phyloP scores from a whole-genome alignment of 2,329 filamentous ascomycete species.

The Botrytis medusae region DNA sequence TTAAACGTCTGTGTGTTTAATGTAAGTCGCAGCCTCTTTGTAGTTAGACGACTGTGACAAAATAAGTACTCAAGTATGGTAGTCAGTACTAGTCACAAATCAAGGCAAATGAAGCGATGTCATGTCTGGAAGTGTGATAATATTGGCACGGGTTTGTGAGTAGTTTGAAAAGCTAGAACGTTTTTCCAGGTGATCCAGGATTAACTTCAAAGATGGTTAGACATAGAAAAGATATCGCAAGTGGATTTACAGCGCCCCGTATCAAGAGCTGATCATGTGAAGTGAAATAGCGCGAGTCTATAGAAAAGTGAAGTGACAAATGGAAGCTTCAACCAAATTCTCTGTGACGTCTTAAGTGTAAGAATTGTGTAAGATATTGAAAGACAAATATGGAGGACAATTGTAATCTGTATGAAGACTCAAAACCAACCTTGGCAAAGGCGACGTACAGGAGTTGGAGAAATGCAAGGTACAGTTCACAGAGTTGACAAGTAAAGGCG shows the following conservation, averaged over 20 bases:
- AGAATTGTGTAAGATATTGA: neutral
- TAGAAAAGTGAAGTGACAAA: neutral
- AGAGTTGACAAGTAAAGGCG: conserved; percentile 8
- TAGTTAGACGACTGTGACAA: neutral
- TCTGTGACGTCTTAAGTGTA: neutral
- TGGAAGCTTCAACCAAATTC: neutral
- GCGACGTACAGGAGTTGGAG: neutral
- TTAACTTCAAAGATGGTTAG: neutral
- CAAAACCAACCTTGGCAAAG: neutral
- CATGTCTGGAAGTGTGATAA: neutral
- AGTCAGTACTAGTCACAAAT: neutral
- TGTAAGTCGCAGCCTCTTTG: neutral
- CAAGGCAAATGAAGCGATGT: neutral
- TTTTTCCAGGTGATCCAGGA: neutral
- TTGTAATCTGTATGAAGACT: neutral
- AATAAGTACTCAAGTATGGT: neutral
- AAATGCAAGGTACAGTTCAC: conserved; percentile 1
- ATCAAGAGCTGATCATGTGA: neutral
- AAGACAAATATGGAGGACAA: neutral
- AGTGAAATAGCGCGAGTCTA: neutral
- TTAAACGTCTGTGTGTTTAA: conserved; percentile 1
- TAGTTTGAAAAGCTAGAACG: neutral
- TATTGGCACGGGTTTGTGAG: neutral
- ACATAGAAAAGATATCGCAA: neutral
- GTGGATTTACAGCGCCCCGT: neutral